Evolutionary conservation across 805 yeast species (phyloP).

Genomic region (Blastobotrys attinorum): DNA sequence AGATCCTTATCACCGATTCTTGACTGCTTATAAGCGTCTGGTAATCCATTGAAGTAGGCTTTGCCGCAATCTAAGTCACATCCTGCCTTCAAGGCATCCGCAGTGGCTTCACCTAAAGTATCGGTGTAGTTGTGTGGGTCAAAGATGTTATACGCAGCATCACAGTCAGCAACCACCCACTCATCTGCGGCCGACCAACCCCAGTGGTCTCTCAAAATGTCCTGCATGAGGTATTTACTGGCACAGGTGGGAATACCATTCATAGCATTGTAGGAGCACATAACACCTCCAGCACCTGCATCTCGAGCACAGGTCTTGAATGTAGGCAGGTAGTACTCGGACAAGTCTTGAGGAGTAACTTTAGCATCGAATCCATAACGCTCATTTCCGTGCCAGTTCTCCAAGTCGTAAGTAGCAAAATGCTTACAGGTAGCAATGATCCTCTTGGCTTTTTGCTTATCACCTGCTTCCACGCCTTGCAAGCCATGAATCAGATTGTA

Average conservation of each 20-base stretch:
- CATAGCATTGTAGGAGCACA: conserved; percentile 13
- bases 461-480: conserved; percentile 10
- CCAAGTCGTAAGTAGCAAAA: conserved; percentile 12
- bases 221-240: conserved; percentile 7
- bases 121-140: conserved; percentile 8
- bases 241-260: conserved; percentile 14
- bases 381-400: conserved; percentile 7
- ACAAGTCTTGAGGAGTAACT: conserved; percentile 8
- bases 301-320: conserved; percentile 10
- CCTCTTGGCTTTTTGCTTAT: conserved; percentile 2
- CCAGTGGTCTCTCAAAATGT: conserved; percentile 8
- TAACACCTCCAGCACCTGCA: conserved; percentile 7
- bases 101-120: conserved; percentile 6
- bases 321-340: conserved; percentile 10
- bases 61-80: conserved; percentile 9
- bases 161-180: conserved; percentile 11
- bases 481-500: conserved; percentile 6
- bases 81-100: conserved; percentile 11
- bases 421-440: conserved; percentile 12
- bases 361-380: conserved; percentile 8
- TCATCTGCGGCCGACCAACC: conserved; percentile 4
- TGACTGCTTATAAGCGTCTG: conserved; percentile 4
- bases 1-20: conserved; percentile 4
- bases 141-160: conserved; percentile 9
- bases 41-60: conserved; percentile 1